phyloP scores from a whole-genome alignment of 768 basidiomycete species.

The Tylopilus plumbeoviolaceoides region DNA sequence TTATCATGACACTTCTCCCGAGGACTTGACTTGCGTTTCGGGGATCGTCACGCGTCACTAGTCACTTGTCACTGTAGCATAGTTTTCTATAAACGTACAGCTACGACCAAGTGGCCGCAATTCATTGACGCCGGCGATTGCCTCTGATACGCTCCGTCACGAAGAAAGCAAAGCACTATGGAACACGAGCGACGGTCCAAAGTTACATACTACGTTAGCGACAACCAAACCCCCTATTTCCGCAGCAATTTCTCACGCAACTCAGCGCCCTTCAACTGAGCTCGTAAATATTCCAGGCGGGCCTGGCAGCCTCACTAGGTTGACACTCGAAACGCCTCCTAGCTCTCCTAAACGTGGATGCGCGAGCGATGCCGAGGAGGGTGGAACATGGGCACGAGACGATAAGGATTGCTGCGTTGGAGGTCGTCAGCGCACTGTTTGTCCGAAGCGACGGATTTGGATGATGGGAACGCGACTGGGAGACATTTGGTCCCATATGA shows the following conservation, averaged over 20 bases:
- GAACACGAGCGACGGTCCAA: conserved; percentile 8
- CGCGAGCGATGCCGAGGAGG: conserved; percentile 32
- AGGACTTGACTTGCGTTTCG: too few species aligned
- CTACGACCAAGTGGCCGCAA: not conserved
- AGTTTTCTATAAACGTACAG: not conserved
- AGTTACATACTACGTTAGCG: not conserved
- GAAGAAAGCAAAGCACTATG: conserved; percentile 18
- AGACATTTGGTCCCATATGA: conserved; percentile 48
- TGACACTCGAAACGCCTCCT: conserved; percentile 43
- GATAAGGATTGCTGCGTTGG: conserved; percentile 46
- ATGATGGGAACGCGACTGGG: conserved; percentile 44
- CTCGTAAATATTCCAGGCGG: conserved; percentile 74
- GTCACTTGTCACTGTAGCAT: too few species aligned
- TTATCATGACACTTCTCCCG: conserved; percentile 11
- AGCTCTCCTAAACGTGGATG: conserved; percentile 30
- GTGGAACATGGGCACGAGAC: conserved; percentile 39
- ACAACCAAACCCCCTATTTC: conserved; percentile 34
- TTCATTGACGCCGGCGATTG: not conserved
- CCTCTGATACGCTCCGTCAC: not conserved
- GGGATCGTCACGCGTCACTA: too few species aligned
- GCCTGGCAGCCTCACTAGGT: conserved; percentile 51
- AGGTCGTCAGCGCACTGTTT: conserved; percentile 22
- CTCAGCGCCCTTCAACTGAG: conserved; percentile 79
- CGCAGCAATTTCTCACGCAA: conserved; percentile 76
- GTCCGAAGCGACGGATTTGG: conserved; percentile 37